Percentiles rank a stretch among this genome's conserved stretches.
These are phyloP conservation scores for Moesziomyces sp. DNA, from an alignment of 1,284 basidiomycete genomes.

Conservation along the genomic window DNA sequence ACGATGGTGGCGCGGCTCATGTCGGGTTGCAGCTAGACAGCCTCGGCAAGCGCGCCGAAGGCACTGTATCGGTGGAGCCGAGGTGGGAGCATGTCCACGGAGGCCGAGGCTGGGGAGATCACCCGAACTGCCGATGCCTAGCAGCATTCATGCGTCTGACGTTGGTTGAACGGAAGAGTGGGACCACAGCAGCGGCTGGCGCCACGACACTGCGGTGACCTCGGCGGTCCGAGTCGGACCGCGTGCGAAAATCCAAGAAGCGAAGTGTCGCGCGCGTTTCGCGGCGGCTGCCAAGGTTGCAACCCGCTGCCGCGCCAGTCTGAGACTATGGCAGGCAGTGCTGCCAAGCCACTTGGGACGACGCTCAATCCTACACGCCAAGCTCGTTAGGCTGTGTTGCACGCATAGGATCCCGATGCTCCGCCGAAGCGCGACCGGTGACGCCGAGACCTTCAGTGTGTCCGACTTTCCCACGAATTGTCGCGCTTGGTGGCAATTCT, in stretches of 20 bases:
- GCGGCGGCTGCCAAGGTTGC: not conserved
- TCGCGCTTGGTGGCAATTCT: no score
- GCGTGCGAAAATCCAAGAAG: no score
- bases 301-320: no score
- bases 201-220: not conserved
- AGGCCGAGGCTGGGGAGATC: not conserved
- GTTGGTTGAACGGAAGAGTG: not conserved
- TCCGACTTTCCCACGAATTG: no score
- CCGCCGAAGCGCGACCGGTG: constrained; percentile 15
- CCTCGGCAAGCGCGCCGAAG: not conserved
- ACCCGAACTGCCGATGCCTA: not conserved
- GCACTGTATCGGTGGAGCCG: not conserved
- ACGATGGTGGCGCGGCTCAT: not conserved
- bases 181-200: no score
- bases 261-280: no score
- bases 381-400: constrained; percentile 6
- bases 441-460: not conserved
- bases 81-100: not conserved
- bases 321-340: no score
- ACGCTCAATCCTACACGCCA: not conserved
- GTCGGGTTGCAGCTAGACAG: not conserved
- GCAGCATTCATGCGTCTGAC: not conserved
- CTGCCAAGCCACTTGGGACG: not conserved
- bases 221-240: no score
- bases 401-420: constrained; percentile 1